Percentiles rank a stretch among this genome's conserved stretches.
Evolutionary conservation across 371 early-diverging fungal species (phyloP).

Genomic region (Circinella minor): DNA sequence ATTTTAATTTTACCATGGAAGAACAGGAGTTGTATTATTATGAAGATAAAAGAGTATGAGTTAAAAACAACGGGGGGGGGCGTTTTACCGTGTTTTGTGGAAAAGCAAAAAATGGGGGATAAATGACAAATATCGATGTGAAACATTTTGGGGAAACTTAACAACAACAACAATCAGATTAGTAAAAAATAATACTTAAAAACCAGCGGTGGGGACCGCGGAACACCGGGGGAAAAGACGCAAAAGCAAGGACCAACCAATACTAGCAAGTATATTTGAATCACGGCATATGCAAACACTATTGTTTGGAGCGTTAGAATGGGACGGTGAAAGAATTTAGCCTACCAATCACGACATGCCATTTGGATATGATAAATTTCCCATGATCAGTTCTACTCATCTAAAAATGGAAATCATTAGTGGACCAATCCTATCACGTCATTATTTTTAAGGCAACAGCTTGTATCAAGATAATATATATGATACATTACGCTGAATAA

Average conservation of each 20-base stretch:
- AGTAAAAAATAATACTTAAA: background rate
- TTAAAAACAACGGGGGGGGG: too few relatives aligned
- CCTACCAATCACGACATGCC: background rate
- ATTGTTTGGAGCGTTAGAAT: background rate
- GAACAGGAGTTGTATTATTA: too few relatives aligned
- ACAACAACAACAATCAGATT: background rate
- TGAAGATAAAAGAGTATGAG: too few relatives aligned
- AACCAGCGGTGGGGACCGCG: background rate
- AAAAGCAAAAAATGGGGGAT: background rate
- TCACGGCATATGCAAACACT: too few relatives aligned
- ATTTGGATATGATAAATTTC: conserved; percentile 1
- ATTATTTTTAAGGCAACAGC: background rate
- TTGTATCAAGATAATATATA: background rate
- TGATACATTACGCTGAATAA: too few relatives aligned
- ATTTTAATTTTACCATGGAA: too few relatives aligned
- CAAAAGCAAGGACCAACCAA: too few relatives aligned
- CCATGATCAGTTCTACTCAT: background rate
- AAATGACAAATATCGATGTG: background rate
- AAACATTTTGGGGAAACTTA: background rate
- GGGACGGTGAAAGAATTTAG: background rate
- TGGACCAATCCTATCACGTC: conserved; percentile 7
- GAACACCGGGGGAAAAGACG: background rate
- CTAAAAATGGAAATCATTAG: background rate
- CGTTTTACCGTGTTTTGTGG: background rate
- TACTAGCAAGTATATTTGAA: too few relatives aligned